Percentiles rank a stretch among this genome's conserved stretches.
These are phyloP conservation scores for Actinomucor elegans DNA, from an alignment of 371 early-diverging fungal genomes.

Conservation along the genomic window DNA sequence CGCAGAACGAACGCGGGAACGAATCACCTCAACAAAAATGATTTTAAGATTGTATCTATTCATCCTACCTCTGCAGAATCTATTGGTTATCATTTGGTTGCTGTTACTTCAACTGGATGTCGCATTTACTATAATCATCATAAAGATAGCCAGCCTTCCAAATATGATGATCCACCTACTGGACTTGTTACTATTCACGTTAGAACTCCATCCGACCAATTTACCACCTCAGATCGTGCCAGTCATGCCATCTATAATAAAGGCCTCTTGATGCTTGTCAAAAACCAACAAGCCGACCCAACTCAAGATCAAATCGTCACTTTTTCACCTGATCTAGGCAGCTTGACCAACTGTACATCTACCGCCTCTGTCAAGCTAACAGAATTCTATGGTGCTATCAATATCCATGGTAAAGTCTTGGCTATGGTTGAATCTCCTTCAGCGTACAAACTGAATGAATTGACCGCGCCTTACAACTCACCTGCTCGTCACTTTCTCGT, in stretches of 20 bases:
- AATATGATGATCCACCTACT: conserved; percentile 26
- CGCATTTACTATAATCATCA: conserved; percentile 70
- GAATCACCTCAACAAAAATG: conserved; percentile 26
- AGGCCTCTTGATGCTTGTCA: conserved; percentile 61
- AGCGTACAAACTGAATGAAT: conserved; percentile 55
- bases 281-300: conserved; percentile 44
- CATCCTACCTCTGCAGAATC: conserved; percentile 69
- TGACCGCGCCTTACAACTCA: conserved; percentile 54
- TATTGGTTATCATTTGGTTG: conserved; percentile 61
- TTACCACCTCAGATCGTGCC: conserved; percentile 42
- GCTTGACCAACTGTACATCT: conserved; percentile 31
- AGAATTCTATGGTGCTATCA: conserved; percentile 22
- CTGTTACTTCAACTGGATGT: conserved; percentile 67
- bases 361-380: conserved; percentile 1
- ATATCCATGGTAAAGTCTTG: conserved; percentile 78
- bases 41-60: conserved; percentile 62
- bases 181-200: conserved; percentile 66
- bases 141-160: conserved; percentile 9
- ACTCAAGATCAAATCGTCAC: conserved; percentile 65
- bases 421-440: conserved; percentile 62
- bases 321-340: conserved; percentile 62
- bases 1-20: conserved; percentile 42
- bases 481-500: conserved; percentile 70
- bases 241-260: conserved; percentile 62
- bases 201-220: conserved; percentile 52